phyloP scores from a whole-genome alignment of 306 rosid species.

The Dryas alaskensis region DNA sequence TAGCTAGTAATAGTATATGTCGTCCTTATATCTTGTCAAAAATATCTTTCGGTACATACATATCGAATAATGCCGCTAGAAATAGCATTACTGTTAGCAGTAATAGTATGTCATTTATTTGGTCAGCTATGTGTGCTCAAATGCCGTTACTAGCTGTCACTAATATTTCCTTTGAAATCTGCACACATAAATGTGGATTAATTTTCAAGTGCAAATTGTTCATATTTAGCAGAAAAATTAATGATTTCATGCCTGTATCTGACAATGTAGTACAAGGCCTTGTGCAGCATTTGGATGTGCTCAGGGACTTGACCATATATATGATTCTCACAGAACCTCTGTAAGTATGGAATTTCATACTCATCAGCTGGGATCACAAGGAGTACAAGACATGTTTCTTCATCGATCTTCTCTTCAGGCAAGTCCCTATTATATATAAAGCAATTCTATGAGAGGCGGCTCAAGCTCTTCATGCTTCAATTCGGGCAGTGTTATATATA shows the following conservation, averaged over 20 bases:
- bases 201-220: slow-evolving; percentile 50
- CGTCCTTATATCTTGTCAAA: no score
- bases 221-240: slow-evolving; percentile 40
- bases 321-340: slow-evolving; percentile 53
- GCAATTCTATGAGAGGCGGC: slow-evolving; percentile 58
- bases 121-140: no score
- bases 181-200: slow-evolving; percentile 41
- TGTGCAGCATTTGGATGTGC: slow-evolving; percentile 40
- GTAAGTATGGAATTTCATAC: slow-evolving; percentile 58
- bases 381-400: slow-evolving; percentile 51
- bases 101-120: no score
- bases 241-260: slow-evolving; percentile 44
- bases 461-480: slow-evolving; percentile 58
- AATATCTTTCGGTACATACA: no score
- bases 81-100: no score
- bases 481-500: slow-evolving; percentile 45
- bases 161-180: no score
- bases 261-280: slow-evolving; percentile 39
- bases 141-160: no score
- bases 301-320: slow-evolving; percentile 47
- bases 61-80: no score
- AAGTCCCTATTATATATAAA: slow-evolving; percentile 52
- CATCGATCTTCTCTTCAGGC: slow-evolving; percentile 42
- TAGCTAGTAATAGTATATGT: no score
- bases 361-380: slow-evolving; percentile 58